phyloP scores from a whole-genome alignment of 2,329 filamentous ascomycete genomes.

The Cladosporium velox region DNA sequence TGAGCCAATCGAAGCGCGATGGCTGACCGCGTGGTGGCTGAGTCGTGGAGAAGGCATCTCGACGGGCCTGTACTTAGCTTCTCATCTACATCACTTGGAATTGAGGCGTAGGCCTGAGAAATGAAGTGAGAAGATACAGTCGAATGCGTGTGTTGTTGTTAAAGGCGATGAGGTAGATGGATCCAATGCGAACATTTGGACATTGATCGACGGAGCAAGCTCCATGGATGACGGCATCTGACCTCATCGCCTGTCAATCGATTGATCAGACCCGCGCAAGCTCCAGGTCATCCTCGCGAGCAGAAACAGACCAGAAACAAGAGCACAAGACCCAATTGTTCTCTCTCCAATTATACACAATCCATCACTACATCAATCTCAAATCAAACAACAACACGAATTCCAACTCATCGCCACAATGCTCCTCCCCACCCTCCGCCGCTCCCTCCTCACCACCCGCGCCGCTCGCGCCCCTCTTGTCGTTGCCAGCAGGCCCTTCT shows the following conservation, averaged over 20 bases:
- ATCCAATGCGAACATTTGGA: not conserved
- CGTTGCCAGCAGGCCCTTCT: constrained; percentile 1
- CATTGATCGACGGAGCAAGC: not conserved
- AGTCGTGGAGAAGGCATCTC: too few species aligned
- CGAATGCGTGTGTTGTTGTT: too few species aligned
- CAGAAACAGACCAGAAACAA: not conserved
- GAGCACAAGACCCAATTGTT: not conserved
- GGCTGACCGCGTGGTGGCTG: too few species aligned
- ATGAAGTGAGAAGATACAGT: too few species aligned
- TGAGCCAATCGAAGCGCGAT: too few species aligned
- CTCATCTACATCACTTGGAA: too few species aligned
- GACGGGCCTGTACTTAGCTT: too few species aligned
- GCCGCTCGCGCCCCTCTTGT: not conserved
- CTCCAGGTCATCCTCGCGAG: not conserved
- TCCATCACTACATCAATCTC: not conserved
- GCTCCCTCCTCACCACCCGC: constrained; percentile 8
- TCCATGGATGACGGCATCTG: constrained; percentile 5
- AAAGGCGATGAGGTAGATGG: too few species aligned
- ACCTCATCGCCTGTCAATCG: constrained; percentile 8
- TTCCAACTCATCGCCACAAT: not conserved
- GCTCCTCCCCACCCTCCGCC: constrained; percentile 8
- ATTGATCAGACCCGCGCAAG: not conserved
- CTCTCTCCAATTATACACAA: not conserved
- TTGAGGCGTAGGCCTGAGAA: too few species aligned
- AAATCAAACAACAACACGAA: not conserved